These are phyloP conservation scores for Turritis glabra DNA, from an alignment of 345 rosid genomes.

Conservation along the genomic window DNA sequence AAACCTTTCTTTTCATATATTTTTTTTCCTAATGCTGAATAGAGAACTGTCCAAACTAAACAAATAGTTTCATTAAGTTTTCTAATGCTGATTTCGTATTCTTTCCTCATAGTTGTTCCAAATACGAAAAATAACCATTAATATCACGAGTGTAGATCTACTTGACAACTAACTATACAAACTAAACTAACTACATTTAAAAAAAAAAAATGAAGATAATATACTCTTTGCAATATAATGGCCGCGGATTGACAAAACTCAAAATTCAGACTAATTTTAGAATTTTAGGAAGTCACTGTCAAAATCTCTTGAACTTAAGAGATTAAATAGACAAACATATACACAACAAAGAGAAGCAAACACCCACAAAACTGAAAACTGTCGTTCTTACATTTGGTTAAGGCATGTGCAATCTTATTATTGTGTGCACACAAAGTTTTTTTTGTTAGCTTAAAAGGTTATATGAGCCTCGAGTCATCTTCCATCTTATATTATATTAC, in stretches of 20 bases:
- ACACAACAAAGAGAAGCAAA: conserved; percentile 36
- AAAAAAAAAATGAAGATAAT: background rate
- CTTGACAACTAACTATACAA: background rate
- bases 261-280: background rate
- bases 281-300: conserved; percentile 16
- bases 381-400: conserved; percentile 29
- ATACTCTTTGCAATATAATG: background rate
- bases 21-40: background rate
- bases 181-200: background rate
- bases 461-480: conserved; percentile 24
- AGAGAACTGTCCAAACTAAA: background rate
- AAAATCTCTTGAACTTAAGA: conserved; percentile 9
- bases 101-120: background rate
- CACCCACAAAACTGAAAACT: conserved; percentile 10
- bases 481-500: conserved; percentile 1
- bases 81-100: background rate
- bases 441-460: background rate
- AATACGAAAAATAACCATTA: background rate
- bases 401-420: conserved; percentile 26
- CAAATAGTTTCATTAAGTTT: background rate
- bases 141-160: background rate
- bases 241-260: background rate
- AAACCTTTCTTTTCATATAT: conserved; percentile 3
- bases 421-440: conserved; percentile 17
- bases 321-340: background rate